These are phyloP conservation scores for Bryum argenteum DNA, from an alignment of 225 moss, liverwort and hornwort species.

Conservation along the genomic window DNA sequence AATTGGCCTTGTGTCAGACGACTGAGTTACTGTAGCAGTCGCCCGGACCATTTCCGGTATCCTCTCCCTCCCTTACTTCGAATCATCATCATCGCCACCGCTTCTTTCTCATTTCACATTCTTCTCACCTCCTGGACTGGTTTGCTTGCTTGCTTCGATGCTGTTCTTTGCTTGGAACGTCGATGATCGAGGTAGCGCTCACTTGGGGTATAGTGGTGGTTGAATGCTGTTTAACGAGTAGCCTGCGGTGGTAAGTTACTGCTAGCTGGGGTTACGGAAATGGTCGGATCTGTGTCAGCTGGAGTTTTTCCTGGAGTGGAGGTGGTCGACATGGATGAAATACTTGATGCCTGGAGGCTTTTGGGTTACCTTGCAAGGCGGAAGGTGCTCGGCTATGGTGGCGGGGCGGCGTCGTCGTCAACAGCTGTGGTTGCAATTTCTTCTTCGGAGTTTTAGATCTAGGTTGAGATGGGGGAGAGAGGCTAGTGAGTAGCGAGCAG, in stretches of 20 bases:
- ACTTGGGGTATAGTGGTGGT: background rate
- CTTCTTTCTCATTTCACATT: too few relatives aligned
- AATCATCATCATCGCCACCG: too few relatives aligned
- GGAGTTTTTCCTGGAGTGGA: slow-evolving; percentile 10
- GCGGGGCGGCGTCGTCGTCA: background rate
- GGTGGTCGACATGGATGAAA: background rate
- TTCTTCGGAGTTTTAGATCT: slow-evolving; percentile 5
- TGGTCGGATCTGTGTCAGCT: slow-evolving; percentile 1
- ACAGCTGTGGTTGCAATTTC: background rate
- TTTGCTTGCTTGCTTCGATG: background rate
- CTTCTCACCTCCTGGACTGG: background rate
- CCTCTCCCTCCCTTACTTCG: too few relatives aligned
- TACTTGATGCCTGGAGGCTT: slow-evolving; percentile 13
- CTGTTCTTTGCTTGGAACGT: background rate
- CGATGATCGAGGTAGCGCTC: background rate
- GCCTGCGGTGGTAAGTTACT: slow-evolving; percentile 12
- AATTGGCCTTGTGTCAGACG: too few relatives aligned
- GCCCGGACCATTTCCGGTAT: too few relatives aligned
- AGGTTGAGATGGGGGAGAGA: background rate
- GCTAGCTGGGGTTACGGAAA: background rate
- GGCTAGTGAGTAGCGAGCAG: slow-evolving; percentile 5
- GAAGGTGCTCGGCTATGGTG: slow-evolving; percentile 6
- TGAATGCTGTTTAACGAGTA: background rate
- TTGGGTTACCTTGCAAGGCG: background rate
- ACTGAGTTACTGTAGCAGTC: too few relatives aligned